Evolutionary conservation across 257 asterid species (phyloP).

Genomic region (Solanum peruvianum): DNA sequence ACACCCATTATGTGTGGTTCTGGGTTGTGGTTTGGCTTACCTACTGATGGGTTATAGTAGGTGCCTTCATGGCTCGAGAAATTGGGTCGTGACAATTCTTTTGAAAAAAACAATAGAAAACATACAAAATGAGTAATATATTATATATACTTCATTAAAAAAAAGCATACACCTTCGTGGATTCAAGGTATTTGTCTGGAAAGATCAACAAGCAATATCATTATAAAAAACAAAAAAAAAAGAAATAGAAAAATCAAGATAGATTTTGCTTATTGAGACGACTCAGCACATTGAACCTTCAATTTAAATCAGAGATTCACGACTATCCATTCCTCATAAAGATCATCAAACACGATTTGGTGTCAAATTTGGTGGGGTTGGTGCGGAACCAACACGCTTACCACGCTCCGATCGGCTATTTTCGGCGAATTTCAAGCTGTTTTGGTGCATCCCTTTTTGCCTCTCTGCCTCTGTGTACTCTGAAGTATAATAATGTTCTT

Average conservation of each 20-base stretch:
- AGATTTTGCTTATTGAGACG: background rate
- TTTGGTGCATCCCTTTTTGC: conserved; percentile 41
- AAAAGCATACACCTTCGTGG: background rate
- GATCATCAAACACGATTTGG: conserved; percentile 16
- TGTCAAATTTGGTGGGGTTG: conserved; percentile 21
- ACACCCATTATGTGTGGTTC: too few species aligned
- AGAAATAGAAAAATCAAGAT: background rate
- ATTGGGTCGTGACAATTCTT: too few species aligned
- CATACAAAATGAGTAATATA: background rate
- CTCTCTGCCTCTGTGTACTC: conserved; percentile 25
- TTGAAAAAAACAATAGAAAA: background rate
- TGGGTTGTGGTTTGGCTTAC: too few species aligned
- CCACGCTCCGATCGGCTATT: conserved; percentile 51
- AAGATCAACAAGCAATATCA: background rate
- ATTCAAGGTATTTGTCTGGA: background rate
- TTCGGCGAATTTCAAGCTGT: conserved; percentile 49
- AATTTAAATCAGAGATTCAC: background rate
- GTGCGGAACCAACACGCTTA: conserved; percentile 22
- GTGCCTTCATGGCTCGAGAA: too few species aligned
- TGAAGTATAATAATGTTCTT: conserved; percentile 22
- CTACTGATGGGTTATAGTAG: too few species aligned
- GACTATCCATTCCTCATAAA: background rate
- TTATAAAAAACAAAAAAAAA: too few species aligned
- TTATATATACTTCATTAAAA: background rate
- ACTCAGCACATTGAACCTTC: background rate